Evolutionary conservation across 2,329 filamentous ascomycete species (phyloP), one percentile per base, ranked within the genome.

Genomic region (Ophiocordyceps australis): DNA sequence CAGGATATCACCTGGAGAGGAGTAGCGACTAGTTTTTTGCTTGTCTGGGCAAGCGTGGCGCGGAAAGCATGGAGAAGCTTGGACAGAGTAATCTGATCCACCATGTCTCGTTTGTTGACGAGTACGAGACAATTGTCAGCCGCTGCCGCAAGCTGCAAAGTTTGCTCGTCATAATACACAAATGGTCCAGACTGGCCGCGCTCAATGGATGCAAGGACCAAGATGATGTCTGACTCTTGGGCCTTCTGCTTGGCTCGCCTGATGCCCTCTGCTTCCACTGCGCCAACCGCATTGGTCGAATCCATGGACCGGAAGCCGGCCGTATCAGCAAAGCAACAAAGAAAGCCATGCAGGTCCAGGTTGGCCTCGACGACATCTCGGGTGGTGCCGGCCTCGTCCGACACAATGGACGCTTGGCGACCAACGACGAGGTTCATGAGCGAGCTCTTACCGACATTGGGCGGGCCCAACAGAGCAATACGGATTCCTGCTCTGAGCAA

Each of bases 371-470:
- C 75, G 27, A 98, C 74, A 52, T 98, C 89, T 32, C 89, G 59
- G 6, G 89, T 98, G 1, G 89, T 98, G 0, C 89, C 89, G 20
- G 83, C 83, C 52, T 95, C 85, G 1, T 72, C 65, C 23, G 83
- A 93, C 7, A 98, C 89, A 39, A 98, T 98, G 4, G 85, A 91
- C 3, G 89, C 89, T 46, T 95, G 86, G 27, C 85, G 64, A 0
- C 89, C 86, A 4, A 94, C 81, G 26, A 98, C 66, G 14, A 74
- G 59, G 44, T 98, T 98, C 50, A 98, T 69, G 31, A 98, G 51
- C 10, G 83, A 94, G 46, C 85, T 94, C 49, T 98, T 98, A 10
- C 89, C 89, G 0, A 75, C 83, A 41, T 98, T 98, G 1, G 89
- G 89, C 6, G 85, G 82, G 0, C 89, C 89, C 1, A 98, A 57